Conservation (phyloP, 345 rosid species). For the Syzygium aqueum region DNA sequence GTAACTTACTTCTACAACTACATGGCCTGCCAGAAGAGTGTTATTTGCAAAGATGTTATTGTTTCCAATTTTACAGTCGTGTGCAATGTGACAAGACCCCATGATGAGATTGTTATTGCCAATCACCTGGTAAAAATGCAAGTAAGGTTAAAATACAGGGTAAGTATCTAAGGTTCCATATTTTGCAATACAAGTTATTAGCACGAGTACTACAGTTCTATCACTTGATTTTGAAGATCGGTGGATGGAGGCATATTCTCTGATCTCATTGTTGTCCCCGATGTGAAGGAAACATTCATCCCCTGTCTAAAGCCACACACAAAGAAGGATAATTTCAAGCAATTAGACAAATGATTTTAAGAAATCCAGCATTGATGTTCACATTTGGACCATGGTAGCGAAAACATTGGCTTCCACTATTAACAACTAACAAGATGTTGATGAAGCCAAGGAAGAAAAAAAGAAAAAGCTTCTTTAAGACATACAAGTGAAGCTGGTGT, state of each 20-base stretch:
- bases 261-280: constrained; percentile 81
- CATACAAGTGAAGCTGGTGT: not conserved
- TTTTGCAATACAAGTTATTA: not conserved
- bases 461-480: not conserved
- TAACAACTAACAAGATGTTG: not conserved
- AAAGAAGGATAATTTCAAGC: not conserved
- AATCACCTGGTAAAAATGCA: constrained; percentile 42
- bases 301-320: constrained; percentile 32
- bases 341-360: not conserved
- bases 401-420: not conserved
- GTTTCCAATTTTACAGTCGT: constrained; percentile 86
- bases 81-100: constrained; percentile 98
- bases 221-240: constrained; percentile 76
- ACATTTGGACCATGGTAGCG: not conserved
- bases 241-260: constrained; percentile 80
- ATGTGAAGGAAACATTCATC: constrained; percentile 73
- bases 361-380: not conserved
- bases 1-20: constrained; percentile 64
- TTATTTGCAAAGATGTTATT: constrained; percentile 78
- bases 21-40: constrained; percentile 94
- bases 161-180: not conserved
- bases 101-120: constrained; percentile 85
- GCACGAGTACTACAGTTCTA: constrained; percentile 40
- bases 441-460: not conserved
- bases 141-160: not conserved